Conservation (phyloP, 441 rosid species). For the Arabidopsis hybrid region DNA sequence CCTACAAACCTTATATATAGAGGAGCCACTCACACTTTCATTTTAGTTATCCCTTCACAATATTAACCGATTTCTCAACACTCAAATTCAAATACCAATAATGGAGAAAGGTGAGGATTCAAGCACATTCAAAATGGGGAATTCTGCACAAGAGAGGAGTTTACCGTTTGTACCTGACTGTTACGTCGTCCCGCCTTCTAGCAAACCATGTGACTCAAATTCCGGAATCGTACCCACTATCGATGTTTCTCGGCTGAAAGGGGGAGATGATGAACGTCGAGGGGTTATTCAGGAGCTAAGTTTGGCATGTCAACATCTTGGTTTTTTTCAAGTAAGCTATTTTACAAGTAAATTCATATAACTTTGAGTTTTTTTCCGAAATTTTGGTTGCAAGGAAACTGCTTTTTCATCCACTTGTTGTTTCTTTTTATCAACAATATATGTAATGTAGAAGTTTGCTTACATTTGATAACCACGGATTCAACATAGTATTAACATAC, state of each 20-base stretch:
- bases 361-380: neutral
- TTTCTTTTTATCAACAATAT: neutral
- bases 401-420: neutral
- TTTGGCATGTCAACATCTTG: constrained; percentile 53
- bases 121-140: constrained; percentile 48
- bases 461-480: neutral
- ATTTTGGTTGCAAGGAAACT: neutral
- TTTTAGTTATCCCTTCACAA: neutral
- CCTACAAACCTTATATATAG: constrained; percentile 31
- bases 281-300: constrained; percentile 49
- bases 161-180: constrained; percentile 51
- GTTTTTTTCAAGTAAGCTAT: constrained; percentile 65
- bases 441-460: neutral
- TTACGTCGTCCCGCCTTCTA: constrained; percentile 44
- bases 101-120: constrained; percentile 48
- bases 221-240: constrained; percentile 49
- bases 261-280: constrained; percentile 44
- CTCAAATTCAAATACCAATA: neutral
- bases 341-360: neutral
- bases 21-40: constrained; percentile 9
- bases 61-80: neutral
- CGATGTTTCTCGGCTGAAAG: constrained; percentile 53
- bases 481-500: neutral
- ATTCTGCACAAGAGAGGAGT: constrained; percentile 56
- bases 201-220: constrained; percentile 39